Evolutionary conservation across 805 yeast species (phyloP), one percentile per base, ranked within the genome.

Genomic region (Metschnikowia henanensis): DNA sequence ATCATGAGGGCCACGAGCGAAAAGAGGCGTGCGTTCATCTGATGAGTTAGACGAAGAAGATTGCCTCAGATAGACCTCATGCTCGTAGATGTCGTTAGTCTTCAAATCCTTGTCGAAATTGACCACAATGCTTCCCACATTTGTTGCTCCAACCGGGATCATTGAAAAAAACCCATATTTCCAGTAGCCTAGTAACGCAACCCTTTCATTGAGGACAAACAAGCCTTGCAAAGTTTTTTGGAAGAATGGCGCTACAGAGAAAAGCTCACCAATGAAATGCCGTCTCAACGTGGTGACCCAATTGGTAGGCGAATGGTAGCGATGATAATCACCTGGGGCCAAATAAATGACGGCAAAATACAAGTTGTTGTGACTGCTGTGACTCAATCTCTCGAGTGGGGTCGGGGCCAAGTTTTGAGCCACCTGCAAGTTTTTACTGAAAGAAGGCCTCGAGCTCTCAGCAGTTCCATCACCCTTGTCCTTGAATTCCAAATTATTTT

Each of bases 101-200:
- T 84, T 77, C 58, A 94, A 77, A 58, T 87, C 91, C 66, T 84
- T 84, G 66, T 94, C 99, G 58, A 94, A 94, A 60, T 91, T 89
- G 52, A 94, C 76, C 46, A 85, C 83, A 52, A 94, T 94, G 57
- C 95, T 85, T 5, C 99, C 99, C 23, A 94, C 99, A 66, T 94
- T 94, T 2, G 99, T 94, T 19, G 99, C 99, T 12, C 99, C 99
- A 10, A 94, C 99, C 0, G 99, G 97, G 0, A 96, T 92, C 99
- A 94, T 94, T 52, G 95, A 84, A 70, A 94, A 94, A 57, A 94
- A 94, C 0, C 99, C 99, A 62, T 94, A 78, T 61, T 86, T 87
- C 99, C 99, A 94, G 58, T 88, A 83, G 1, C 99, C 99, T 44
- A 94, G 75, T 38, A 94, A 68, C 0, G 99, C 95, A 3, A 94